Percentiles rank a stretch among this genome's conserved stretches.
These are phyloP conservation scores for Withania somnifera DNA, from an alignment of 305 asterid species.

Conservation along the genomic window DNA sequence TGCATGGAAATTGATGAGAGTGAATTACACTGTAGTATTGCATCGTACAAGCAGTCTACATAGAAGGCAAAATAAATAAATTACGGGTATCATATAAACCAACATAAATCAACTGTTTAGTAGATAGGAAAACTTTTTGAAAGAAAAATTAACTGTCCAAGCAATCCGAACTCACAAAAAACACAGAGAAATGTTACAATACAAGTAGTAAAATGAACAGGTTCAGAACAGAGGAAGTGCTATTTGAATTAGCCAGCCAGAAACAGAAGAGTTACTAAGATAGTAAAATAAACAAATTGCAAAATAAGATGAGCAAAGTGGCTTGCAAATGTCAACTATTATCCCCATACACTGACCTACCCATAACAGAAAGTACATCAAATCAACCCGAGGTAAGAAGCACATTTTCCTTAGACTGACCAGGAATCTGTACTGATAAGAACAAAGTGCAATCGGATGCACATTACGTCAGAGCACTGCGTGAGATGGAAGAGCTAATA, in stretches of 20 bases:
- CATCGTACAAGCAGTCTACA: not conserved
- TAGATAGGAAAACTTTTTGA: not conserved
- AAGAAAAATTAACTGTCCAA: not conserved
- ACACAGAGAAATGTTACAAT: not conserved
- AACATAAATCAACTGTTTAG: not conserved
- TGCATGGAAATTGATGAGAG: slow-evolving; percentile 13
- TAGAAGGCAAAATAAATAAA: not conserved
- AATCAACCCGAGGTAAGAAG: not conserved
- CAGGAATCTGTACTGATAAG: not conserved
- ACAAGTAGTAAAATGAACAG: not conserved
- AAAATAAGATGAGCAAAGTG: not conserved
- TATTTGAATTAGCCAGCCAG: not conserved
- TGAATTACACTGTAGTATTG: not conserved
- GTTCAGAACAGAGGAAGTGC: not conserved
- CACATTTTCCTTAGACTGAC: not conserved
- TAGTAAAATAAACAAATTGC: not conserved
- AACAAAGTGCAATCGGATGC: not conserved
- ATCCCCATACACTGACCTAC: not conserved
- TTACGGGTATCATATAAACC: not conserved
- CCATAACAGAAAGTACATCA: not conserved
- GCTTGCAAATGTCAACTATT: not conserved
- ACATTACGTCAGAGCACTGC: not conserved
- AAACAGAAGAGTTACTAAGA: not conserved
- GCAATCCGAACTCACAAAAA: not conserved
- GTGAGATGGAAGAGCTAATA: not conserved